Conservation (phyloP, 805 yeast species). For the Wickerhamomyces canadensis region DNA sequence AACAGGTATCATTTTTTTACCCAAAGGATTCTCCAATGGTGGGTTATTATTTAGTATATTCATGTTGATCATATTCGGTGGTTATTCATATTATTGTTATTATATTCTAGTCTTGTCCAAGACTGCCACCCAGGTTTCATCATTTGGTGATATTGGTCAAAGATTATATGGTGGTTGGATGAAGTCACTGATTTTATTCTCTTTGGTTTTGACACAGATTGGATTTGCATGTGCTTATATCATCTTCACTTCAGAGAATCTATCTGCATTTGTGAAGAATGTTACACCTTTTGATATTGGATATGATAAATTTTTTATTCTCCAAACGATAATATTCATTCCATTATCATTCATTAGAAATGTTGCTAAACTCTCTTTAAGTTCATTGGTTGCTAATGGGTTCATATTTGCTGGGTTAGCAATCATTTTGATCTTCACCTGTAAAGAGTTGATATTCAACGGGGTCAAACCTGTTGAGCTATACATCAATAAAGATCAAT, state of each 20-base stretch:
- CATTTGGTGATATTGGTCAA: conserved; percentile 76
- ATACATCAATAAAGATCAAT: conserved; percentile 48
- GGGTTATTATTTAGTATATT: conserved; percentile 56
- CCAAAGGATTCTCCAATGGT: conserved; percentile 67
- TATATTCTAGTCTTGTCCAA: conserved; percentile 57
- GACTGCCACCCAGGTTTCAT: conserved; percentile 52
- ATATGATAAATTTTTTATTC: conserved; percentile 40
- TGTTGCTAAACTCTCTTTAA: conserved; percentile 66
- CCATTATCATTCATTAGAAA: conserved; percentile 73
- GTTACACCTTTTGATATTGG: conserved; percentile 37
- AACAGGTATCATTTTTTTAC: conserved; percentile 68
- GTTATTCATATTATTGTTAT: conserved; percentile 76
- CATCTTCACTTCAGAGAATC: conserved; percentile 70
- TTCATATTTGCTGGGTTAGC: conserved; percentile 62
- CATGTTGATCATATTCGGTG: conserved; percentile 54
- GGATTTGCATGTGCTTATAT: conserved; percentile 81
- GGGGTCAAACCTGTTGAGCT: conserved; percentile 48
- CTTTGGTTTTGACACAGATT: conserved; percentile 65
- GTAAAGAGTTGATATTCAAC: conserved; percentile 36
- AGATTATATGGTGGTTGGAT: conserved; percentile 60
- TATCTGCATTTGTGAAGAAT: conserved; percentile 55
- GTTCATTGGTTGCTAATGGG: conserved; percentile 66
- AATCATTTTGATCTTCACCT: conserved; percentile 55
- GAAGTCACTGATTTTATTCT: conserved; percentile 55
- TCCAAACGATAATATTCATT: conserved; percentile 53